Conservation (phyloP, 1,284 basidiomycete genomes). For the Amylostereum areolatum region DNA sequence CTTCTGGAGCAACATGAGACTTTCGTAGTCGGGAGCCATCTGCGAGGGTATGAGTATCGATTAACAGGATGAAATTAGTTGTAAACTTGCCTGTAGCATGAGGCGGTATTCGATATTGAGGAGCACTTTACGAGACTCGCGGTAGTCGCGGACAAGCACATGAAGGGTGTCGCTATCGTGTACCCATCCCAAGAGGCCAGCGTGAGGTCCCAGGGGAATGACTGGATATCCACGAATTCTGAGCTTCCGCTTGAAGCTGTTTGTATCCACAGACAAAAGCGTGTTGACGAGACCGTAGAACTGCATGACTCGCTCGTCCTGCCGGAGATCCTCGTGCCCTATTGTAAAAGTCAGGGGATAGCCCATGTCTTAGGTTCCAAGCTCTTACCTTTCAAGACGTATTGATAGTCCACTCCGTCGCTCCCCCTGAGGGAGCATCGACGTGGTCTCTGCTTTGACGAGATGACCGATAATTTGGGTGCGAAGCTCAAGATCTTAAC, state of each 20-base stretch:
- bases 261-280: conserved; percentile 86
- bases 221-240: conserved; percentile 94
- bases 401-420: conserved; percentile 94
- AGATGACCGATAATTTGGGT: conserved; percentile 87
- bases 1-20: conserved; percentile 91
- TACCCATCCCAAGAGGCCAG: conserved; percentile 94
- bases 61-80: neutral
- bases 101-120: conserved; percentile 98
- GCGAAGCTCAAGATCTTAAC: conserved; percentile 84
- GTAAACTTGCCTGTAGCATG: conserved; percentile 79
- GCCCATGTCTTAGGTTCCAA: neutral
- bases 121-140: conserved; percentile 92
- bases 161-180: conserved; percentile 98
- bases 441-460: conserved; percentile 97
- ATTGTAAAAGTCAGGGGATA: neutral
- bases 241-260: conserved; percentile 94
- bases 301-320: conserved; percentile 99
- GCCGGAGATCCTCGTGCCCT: conserved; percentile 98
- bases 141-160: conserved; percentile 93
- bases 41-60: conserved; percentile 25
- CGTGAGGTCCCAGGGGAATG: conserved; percentile 94
- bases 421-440: conserved; percentile 86
- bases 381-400: conserved; percentile 80
- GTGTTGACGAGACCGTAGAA: conserved; percentile 97
- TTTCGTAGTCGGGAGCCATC: conserved; percentile 99